Evolutionary conservation across 2,329 filamentous ascomycete species (phyloP).

Genomic region (Ceratocystis ficicola): DNA sequence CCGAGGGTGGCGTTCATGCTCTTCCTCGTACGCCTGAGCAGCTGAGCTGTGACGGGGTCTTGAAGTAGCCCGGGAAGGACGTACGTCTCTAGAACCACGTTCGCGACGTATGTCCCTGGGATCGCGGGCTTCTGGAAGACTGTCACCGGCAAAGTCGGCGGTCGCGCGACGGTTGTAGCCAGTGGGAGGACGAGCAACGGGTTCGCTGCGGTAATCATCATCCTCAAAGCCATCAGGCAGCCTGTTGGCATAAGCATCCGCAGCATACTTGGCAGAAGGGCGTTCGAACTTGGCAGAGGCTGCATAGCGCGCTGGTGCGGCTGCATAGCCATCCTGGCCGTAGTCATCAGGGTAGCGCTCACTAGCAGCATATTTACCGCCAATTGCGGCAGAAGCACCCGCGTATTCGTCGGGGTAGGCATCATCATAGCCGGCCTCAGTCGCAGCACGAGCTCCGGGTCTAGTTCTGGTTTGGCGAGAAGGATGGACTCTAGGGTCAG

Average conservation of each 20-base stretch:
- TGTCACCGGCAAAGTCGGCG: neutral
- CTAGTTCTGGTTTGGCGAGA: slow-evolving; percentile 8
- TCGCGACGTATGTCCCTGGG: neutral
- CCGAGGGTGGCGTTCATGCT: neutral
- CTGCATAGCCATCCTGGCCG: slow-evolving; percentile 9
- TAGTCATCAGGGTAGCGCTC: slow-evolving; percentile 10
- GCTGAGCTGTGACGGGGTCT: slow-evolving; percentile 13
- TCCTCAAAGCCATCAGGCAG: slow-evolving; percentile 5
- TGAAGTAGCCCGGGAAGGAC: slow-evolving; percentile 14
- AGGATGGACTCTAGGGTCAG: slow-evolving; percentile 17
- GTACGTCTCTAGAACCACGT: slow-evolving; percentile 2
- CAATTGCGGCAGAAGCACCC: slow-evolving; percentile 7
- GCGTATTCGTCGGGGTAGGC: slow-evolving; percentile 14
- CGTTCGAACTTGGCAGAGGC: slow-evolving; percentile 14
- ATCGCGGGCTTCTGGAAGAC: slow-evolving; percentile 3
- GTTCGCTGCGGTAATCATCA: slow-evolving; percentile 15
- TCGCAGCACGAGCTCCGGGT: slow-evolving; percentile 7
- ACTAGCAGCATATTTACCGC: neutral
- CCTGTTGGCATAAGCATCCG: slow-evolving; percentile 11
- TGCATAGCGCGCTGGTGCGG: slow-evolving; percentile 15
- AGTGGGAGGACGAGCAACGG: slow-evolving; percentile 10
- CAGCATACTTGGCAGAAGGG: slow-evolving; percentile 16
- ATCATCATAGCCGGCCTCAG: slow-evolving; percentile 18
- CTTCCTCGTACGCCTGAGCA: slow-evolving; percentile 13
- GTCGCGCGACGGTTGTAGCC: slow-evolving; percentile 12